Percentiles rank a stretch among this genome's conserved stretches.
phyloP scores from a whole-genome alignment of 805 yeast species.

The Kluyveromyces lactis region DNA sequence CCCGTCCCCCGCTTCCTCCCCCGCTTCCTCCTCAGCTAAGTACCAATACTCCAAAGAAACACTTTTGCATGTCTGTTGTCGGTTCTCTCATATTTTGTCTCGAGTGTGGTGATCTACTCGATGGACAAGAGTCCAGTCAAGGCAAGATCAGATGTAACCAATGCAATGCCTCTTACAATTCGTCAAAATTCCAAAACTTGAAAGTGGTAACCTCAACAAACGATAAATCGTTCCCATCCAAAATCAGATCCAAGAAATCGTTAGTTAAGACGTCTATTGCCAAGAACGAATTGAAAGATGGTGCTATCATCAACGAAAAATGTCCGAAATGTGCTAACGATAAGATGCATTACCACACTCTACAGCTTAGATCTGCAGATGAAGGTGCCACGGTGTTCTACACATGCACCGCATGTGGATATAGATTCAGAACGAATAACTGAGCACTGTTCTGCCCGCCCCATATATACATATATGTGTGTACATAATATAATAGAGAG shows the following conservation, averaged over 20 bases:
- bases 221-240: constrained; percentile 90
- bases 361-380: constrained; percentile 95
- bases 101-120: constrained; percentile 86
- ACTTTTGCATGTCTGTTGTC: constrained; percentile 96
- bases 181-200: constrained; percentile 54
- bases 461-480: no score
- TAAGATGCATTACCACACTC: constrained; percentile 95
- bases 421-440: constrained; percentile 90
- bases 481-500: no score
- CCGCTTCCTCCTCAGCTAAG: no score
- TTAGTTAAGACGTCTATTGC: constrained; percentile 81
- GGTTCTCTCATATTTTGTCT: constrained; percentile 92
- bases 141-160: constrained; percentile 48
- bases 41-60: no score
- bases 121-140: constrained; percentile 41
- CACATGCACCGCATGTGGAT: constrained; percentile 89
- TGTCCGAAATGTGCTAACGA: constrained; percentile 99
- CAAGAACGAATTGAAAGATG: constrained; percentile 77
- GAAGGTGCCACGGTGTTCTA: constrained; percentile 99
- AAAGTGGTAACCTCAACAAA: constrained; percentile 84
- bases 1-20: no score
- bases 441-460: constrained; percentile 22
- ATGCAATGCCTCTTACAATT: constrained; percentile 33
- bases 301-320: constrained; percentile 93
- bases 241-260: constrained; percentile 70